Evolutionary conservation across 2,329 filamentous ascomycete genomes (phyloP), one percentile per base, ranked within the genome.

Genomic region (Xylaria digitata): DNA sequence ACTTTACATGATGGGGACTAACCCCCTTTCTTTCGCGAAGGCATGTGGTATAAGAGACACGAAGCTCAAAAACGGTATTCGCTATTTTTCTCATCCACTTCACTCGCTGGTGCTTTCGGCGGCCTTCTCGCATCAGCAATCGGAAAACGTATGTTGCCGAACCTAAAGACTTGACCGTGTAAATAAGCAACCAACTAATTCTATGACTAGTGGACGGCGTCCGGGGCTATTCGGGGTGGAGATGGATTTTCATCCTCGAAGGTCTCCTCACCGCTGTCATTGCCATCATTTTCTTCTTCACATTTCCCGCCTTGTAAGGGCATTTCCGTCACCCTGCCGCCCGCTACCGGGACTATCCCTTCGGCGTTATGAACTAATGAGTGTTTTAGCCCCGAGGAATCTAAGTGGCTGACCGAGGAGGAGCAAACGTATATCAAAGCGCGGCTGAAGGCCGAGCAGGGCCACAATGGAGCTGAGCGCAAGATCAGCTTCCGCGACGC

Each of bases 11-110:
- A 37, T 6, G 13, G 34, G 55, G 57, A 55, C 72, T 76, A 63
- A 75, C 48, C 6, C 46, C 6, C 15, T 52, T 6, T 30, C 52
- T n/a, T 30, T 48, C 54, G 34, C 48, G 13, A 54, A 81, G 82
- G 92, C 65, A 95, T 95, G 90, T 96, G 92, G 94, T 99, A 98
- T 74, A 89, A 90, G 66, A 89, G 95, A 66, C 84, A 84, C 50
- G 96, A 98, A 80, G 93, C 94, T 1, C 95, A 98, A 80, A 93
- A 93, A 75, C 89, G 96, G 34, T 97, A 94, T 81, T 92, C 90
- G 17, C 94, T 98, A 83, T 98, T 98, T 84, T 98, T 98, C 83
- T 90, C 87, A 75, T 92, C 86, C 32, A 94, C 92, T 0, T 92
- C 90, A 0, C 82, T 95, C 3, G 92, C 92, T 0, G 92, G 92